Base-by-base conservation (phyloP, 306 rosid species). In the Vachellia pachyceras region DNA sequence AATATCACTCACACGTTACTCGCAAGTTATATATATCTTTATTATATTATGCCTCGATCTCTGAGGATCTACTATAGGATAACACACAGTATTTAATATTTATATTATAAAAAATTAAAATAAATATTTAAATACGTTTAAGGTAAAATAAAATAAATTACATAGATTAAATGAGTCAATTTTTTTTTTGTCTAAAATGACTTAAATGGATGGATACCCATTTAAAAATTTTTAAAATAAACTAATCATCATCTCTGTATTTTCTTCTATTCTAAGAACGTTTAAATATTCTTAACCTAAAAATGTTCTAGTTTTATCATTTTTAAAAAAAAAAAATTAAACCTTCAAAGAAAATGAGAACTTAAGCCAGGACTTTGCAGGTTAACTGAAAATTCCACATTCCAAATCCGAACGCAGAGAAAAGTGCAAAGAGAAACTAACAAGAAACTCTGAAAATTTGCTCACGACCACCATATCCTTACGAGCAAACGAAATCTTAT, bases 351-450 rank as follows among this genome's bases (percentile, higher is more conserved):
- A 29, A 13, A 63, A 63, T 13, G 69, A 35, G 7, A 36, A 9
- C 5, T 18, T 37, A 11, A 60, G 20, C 42, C 23, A 3, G 36
- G 35, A 58, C 36, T 33, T 33, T 33, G 22, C 40, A 33, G 69
- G 10, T 1, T 44, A 35, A 14, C 69, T 67, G 49, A 42, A 10
- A 54, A 69, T 67, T 14, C 6, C 50, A 4, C 44, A 1, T 20
- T 64, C 75, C 10, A 67, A 52, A 39, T 76, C 65, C 75, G 60
- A 29, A 35, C 77, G 54, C 46, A 3, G 40, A 18, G 69, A 72
- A 45, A 66, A 23, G 60, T 25, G 25, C 7, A 23, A 37, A 50
- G 78, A 52, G 79, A 78, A 75, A 86, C 80, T 46, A 79, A 72
- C 71, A 75, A 60, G 17, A 58, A 67, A 58, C 14, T 35, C 54